phyloP scores from a whole-genome alignment of 2,329 filamentous ascomycete species.

The Aspergillus sp. region DNA sequence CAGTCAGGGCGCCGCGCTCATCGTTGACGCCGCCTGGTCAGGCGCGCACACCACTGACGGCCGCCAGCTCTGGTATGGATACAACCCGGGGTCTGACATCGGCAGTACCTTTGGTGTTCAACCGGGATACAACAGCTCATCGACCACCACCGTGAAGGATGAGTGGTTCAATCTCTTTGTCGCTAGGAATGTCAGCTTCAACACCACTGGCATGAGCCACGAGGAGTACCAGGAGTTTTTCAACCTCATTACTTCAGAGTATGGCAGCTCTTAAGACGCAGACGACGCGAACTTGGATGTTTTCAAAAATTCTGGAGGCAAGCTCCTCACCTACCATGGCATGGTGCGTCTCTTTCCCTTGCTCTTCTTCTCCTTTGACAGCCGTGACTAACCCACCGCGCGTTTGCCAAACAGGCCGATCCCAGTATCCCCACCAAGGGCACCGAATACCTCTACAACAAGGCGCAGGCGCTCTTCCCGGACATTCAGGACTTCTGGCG shows the following conservation, averaged over 20 bases:
- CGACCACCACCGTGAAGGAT: too few species aligned
- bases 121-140: too few species aligned
- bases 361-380: neutral
- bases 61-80: constrained; percentile 40
- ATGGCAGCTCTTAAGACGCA: too few species aligned
- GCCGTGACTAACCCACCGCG: neutral
- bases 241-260: neutral
- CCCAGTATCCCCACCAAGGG: neutral
- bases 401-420: neutral
- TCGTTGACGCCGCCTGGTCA: constrained; percentile 6
- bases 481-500: constrained; percentile 3
- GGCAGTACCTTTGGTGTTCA: neutral
- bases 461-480: neutral
- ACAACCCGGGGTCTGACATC: constrained; percentile 5
- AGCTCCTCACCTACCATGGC: constrained; percentile 1
- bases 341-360: constrained; percentile 1
- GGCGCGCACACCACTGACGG: constrained; percentile 36
- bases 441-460: constrained; percentile 1
- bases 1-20: constrained; percentile 2
- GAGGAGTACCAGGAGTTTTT: neutral
- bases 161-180: too few species aligned
- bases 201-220: too few species aligned
- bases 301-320: constrained; percentile 1
- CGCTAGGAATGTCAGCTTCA: too few species aligned
- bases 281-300: too few species aligned